Evolutionary conservation across 257 asterid species (phyloP), one percentile per base, ranked within the genome.

Genomic region (Eucommia ulmoides): DNA sequence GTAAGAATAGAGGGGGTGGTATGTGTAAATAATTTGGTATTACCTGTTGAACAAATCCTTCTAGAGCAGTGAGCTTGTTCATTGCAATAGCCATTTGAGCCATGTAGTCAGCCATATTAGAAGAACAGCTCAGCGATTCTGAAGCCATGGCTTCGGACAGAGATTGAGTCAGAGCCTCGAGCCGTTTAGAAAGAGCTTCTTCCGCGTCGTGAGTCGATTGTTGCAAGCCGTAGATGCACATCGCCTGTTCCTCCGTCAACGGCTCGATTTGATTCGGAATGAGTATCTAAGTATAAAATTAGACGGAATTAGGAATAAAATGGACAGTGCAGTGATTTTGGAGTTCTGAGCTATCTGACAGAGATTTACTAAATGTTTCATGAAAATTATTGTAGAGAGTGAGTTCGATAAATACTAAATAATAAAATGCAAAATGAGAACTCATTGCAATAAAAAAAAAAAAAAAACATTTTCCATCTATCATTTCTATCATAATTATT

Each of bases 11-110:
- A 19, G 19, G 11, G 1, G 10, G 7, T 53, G n/a, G n/a, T n/a
- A n/a, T n/a, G n/a, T n/a, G n/a, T 23, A 4, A 17, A 1, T 17
- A 8, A 11, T 29, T 12, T 3, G 17, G 14, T n/a, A 7, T 18
- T 73, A 84, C 98, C 93, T 89, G 98, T 62, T 83, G 47, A 25
- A 83, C 76, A 51, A 82, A 83, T 2, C 82, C 88, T 66, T 89
- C 86, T 20, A 85, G 74, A n/a, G 86, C 76, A 20, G 86, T 63
- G 65, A 89, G 91, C 41, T 83, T 77, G 91, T 57, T 76, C 50
- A 85, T 67, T 69, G 98, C 98, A 3, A 72, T 19, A 22, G 87
- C 82, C 92, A 85, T 79, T 22, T 81, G 86, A 11, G 74, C 65
- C 94, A 77, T 80, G 78, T 74, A 82, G 8, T 66, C 65, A 49